Percentiles rank a stretch among this genome's conserved stretches.
phyloP scores from a whole-genome alignment of 2,329 filamentous ascomycete genomes.

The Xylariaceae sp. region DNA sequence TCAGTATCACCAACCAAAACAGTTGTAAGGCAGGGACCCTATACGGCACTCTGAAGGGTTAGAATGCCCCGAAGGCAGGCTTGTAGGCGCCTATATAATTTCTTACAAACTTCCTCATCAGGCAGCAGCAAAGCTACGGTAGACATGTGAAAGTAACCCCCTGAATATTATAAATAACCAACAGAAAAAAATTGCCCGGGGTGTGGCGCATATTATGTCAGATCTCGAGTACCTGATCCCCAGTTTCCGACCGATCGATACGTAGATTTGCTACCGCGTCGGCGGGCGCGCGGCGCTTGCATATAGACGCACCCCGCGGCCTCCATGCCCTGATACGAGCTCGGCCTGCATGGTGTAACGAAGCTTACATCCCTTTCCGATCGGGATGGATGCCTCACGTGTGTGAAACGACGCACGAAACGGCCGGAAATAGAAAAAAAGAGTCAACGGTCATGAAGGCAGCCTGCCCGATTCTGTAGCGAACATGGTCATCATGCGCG shows the following conservation, averaged over 20 bases:
- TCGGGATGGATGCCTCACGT: background rate
- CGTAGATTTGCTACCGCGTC: background rate
- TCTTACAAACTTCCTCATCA: no score
- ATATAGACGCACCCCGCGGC: background rate
- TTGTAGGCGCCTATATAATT: no score
- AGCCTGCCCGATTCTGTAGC: background rate
- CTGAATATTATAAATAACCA: background rate
- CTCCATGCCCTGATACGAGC: background rate
- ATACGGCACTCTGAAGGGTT: no score
- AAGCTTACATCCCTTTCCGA: background rate
- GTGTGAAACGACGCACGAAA: background rate
- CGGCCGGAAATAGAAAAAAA: background rate
- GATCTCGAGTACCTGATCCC: constrained; percentile 15
- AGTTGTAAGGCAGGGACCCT: no score
- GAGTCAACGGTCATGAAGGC: background rate
- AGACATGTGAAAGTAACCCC: no score
- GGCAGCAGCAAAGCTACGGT: no score
- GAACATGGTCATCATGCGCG: background rate
- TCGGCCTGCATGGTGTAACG: background rate
- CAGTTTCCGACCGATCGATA: background rate
- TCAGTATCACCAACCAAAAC: background rate
- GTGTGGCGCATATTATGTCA: constrained; percentile 18
- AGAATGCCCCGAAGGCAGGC: no score
- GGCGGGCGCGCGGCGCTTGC: background rate
- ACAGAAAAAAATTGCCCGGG: background rate